A percentile compares a stretch with the other conserved stretches of the same genome.
These are phyloP conservation scores for Pseudomonodictys pantanalensis DNA, from an alignment of 495 filamentous ascomycete species.

Conservation along the genomic window DNA sequence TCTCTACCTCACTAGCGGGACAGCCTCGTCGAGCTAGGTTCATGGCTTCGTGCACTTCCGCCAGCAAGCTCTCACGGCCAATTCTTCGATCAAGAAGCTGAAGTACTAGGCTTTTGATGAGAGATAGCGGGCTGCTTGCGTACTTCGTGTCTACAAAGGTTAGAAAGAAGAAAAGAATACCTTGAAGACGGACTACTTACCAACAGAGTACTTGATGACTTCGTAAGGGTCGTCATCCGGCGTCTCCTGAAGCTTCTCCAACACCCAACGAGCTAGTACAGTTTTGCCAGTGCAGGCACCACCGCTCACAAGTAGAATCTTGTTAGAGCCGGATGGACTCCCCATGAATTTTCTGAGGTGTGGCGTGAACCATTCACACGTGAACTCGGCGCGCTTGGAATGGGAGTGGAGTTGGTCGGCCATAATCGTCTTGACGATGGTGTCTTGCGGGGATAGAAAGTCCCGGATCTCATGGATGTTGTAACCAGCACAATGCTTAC, in stretches of 20 bases:
- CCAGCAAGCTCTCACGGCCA: slow-evolving; percentile 13
- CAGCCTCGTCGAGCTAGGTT: slow-evolving; percentile 5
- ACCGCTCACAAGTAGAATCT: slow-evolving; percentile 56
- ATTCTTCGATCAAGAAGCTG: slow-evolving; percentile 29
- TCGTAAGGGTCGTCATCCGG: slow-evolving; percentile 53
- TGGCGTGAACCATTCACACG: slow-evolving; percentile 60
- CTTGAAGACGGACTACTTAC: slow-evolving; percentile 35
- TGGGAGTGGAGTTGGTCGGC: slow-evolving; percentile 49
- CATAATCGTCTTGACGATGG: slow-evolving; percentile 51
- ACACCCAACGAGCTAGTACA: slow-evolving; percentile 58
- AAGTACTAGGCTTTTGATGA: slow-evolving; percentile 27
- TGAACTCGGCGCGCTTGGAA: slow-evolving; percentile 51
- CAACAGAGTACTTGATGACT: slow-evolving; percentile 53
- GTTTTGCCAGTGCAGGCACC: slow-evolving; percentile 58
- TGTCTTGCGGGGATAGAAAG: slow-evolving; percentile 44
- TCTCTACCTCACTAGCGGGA: slow-evolving; percentile 15
- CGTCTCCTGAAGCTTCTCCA: slow-evolving; percentile 57
- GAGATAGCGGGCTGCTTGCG: slow-evolving; percentile 16
- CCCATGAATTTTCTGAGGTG: slow-evolving; percentile 54
- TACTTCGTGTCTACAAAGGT: slow-evolving; percentile 20
- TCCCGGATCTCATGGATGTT: slow-evolving; percentile 23
- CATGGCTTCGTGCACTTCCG: slow-evolving; percentile 12
- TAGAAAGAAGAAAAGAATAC: background rate
- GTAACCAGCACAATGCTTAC: slow-evolving; percentile 16
- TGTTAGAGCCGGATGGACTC: slow-evolving; percentile 36